Evolutionary conservation across 23 red algal species (phyloP).

Genomic region (Gracilaria domingensis): DNA sequence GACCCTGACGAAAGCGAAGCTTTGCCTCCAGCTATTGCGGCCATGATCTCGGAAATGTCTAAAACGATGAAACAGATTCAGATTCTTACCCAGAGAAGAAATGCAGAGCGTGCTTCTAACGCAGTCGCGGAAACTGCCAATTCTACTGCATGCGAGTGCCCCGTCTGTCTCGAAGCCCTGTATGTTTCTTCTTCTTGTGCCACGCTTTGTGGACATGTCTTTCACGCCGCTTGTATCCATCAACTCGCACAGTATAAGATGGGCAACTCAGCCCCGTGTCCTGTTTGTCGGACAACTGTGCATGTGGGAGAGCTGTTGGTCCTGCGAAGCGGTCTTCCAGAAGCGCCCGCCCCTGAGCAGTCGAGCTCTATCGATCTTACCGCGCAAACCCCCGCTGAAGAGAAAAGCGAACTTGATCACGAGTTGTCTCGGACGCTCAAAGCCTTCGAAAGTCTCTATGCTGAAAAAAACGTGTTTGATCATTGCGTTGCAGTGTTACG

Average conservation of each 20-base stretch:
- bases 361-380: not conserved
- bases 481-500: too few species aligned
- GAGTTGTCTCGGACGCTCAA: not conserved
- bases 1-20: not conserved
- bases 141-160: conserved; percentile 19
- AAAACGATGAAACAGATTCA: not conserved
- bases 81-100: not conserved
- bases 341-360: not conserved
- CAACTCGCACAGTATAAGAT: not conserved
- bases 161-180: not conserved
- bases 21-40: not conserved
- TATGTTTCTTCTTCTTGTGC: not conserved
- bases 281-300: conserved; percentile 4
- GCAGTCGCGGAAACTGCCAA: not conserved
- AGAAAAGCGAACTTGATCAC: conserved; percentile 1
- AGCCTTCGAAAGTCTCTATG: not conserved
- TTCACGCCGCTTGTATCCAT: conserved; percentile 18
- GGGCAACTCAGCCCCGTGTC: not conserved
- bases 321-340: not conserved
- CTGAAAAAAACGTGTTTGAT: not conserved
- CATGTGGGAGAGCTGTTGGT: not conserved
- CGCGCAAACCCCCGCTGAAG: not conserved
- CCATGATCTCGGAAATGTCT: conserved; percentile 1
- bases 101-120: not conserved
- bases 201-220: conserved; percentile 25